Evolutionary conservation across 768 basidiomycete genomes (phyloP), one percentile per base, ranked within the genome.

Genomic region (Suillus decipiens): DNA sequence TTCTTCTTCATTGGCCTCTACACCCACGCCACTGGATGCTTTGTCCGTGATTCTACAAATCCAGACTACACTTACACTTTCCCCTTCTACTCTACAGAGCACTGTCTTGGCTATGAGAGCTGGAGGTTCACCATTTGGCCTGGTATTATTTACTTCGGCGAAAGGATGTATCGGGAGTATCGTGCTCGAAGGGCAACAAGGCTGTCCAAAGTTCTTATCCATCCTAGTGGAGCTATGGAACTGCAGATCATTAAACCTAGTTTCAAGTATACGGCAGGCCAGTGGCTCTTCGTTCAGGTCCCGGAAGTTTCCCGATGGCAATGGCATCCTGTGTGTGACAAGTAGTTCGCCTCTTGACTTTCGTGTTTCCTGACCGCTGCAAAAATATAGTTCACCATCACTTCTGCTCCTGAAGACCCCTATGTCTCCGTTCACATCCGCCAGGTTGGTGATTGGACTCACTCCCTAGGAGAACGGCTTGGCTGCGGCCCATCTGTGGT

Each of bases 71-170:
- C 79, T 62, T 4, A 73, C 1, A 74, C 80, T 1, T 96, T 96
- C 84, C 94, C 94, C 0, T 96, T 95, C 82, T 96, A 96, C 79
- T 84, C 84, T 22, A 88, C 90, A 0, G 73, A 89, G n/a, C 89
- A 93, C 70, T 98, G 95, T 72, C 84, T 96, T 64, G 95, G 95
- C 6, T 98, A 98, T 77, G 76, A 86, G 63, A 93, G 90, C 72
- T 96, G 95, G 94, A 80, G 92, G 62, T 96, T 86, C 82, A 92
- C 82, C 54, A 94, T 97, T 71, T 96, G 94, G 93, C 90, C 93
- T 11, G 93, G 92, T 43, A 85, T 96, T 68, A 79, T 92, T 66
- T 96, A 97, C 79, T 91, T 95, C 70, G 85, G 88, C 58, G 95
- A 98, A 76, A 85, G 95, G 63, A 75, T 95, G 50, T 93, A 84